Base-by-base conservation (phyloP, 1,139 yeast genomes). In the Magnusiomyces magnusii region DNA sequence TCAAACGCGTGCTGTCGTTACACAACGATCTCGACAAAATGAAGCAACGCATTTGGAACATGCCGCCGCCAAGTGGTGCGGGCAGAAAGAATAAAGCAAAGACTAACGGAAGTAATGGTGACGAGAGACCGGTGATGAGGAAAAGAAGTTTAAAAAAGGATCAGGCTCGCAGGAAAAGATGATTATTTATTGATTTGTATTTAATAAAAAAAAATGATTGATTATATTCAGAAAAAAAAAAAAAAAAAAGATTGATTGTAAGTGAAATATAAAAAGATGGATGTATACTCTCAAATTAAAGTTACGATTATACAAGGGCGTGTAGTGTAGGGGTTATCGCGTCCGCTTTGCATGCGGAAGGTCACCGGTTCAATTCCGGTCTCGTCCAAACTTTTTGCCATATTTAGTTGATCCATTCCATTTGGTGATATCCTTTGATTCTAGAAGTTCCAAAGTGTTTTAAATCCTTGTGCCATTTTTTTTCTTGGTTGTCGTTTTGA, bases 31-130 rank as follows among this genome's bases (percentile, higher is more conserved):
- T 75, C 50, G 73, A 71, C 55, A 60, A 68, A 25, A 73, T 77
- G 77, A 75, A 75, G 62, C 66, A 67, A 60, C 65, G 66, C 49
- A 65, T 75, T 25, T 75, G 78, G 78, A 68, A 67, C 15, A 58
- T 57, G 31, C 50, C 60, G 7, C 57, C 60, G 49, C 55, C 44
- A n/a, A n/a, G n/a, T n/a, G n/a, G n/a, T n/a, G n/a, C n/a, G n/a
- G n/a, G n/a, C n/a, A n/a, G n/a, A n/a, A n/a, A n/a, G n/a, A n/a
- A n/a, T n/a, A n/a, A n/a, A n/a, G n/a, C n/a, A n/a, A n/a, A n/a
- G n/a, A n/a, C n/a, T n/a, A n/a, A n/a, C n/a, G n/a, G n/a, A n/a
- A n/a, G n/a, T n/a, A n/a, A n/a, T n/a, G n/a, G n/a, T n/a, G n/a
- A n/a, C n/a, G n/a, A n/a, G n/a, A n/a, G n/a, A n/a, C n/a, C n/a